Evolutionary conservation across 768 basidiomycete species (phyloP), one percentile per base, ranked within the genome.

Genomic region (Russula earlei): DNA sequence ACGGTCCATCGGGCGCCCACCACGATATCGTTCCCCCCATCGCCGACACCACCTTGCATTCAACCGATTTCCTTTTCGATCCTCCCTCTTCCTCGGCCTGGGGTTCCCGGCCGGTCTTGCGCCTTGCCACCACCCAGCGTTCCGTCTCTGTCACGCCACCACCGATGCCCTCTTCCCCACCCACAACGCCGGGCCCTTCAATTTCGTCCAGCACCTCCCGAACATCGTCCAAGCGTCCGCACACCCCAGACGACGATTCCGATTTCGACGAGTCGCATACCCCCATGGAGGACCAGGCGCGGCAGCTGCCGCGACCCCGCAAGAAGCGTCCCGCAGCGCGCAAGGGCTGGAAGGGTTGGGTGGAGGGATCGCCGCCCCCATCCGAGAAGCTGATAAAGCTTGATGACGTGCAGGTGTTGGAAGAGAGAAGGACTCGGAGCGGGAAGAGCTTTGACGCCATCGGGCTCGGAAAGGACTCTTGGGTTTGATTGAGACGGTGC

Each of bases 331-430:
- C 77, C 42, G 76, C 83, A 20, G 72, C 78, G 0, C 83, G 77
- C 70, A 91, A 91, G 68, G 88, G 88, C 17, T 91, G 88, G 88
- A 91, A 91, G 73, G 88, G 88, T 37, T 91, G 88, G 88, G 85
- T 91, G 20, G 88, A 89, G 73, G 87, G 87, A 62, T 88, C 87
- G 14, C 85, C 85, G 4, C 81, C 82, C 50, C 85, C 88, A 20
- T 87, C 85, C 15, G 78, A 82, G 64, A 89, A 88, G 68, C 72
- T 89, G 49, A 90, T 90, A 70, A 89, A 89, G 65, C 76, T 90
- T 58, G 88, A 91, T 67, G 75, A 77, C 33, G 84, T 83, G 1
- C 79, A 82, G 25, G 71, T 85, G 7, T 75, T 90, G 10, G 80
- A 79, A 58, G 87, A 90, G 70, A 72, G 88, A 56, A 78, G 83